These are phyloP conservation scores for Nematodospora valgi DNA, from an alignment of 805 yeast species.

Conservation along the genomic window DNA sequence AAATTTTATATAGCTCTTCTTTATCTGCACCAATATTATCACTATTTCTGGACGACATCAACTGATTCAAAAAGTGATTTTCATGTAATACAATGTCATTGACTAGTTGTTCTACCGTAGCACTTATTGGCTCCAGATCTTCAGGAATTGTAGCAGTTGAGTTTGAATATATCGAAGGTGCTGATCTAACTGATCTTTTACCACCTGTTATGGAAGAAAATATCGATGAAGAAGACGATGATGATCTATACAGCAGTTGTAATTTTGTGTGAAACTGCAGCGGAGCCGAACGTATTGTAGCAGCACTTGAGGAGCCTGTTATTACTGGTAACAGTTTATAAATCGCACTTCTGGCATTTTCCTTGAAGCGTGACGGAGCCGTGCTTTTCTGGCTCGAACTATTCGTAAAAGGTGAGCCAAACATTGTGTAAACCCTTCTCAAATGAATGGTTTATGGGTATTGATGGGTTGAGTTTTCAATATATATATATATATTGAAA, in stretches of 20 bases:
- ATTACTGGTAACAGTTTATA: conserved; percentile 35
- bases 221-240: conserved; percentile 25
- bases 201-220: conserved; percentile 24
- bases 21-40: conserved; percentile 15
- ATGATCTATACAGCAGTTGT: conserved; percentile 27
- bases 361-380: conserved; percentile 40
- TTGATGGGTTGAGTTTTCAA: too few species aligned
- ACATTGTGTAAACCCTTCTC: too few species aligned
- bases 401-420: conserved; percentile 27
- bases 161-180: conserved; percentile 40
- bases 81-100: conserved; percentile 41
- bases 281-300: conserved; percentile 41
- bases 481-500: too few species aligned
- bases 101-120: conserved; percentile 41
- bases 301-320: conserved; percentile 19
- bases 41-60: conserved; percentile 2
- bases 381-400: conserved; percentile 19
- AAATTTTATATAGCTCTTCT: conserved; percentile 32
- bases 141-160: conserved; percentile 45
- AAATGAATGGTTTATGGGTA: too few species aligned
- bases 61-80: conserved; percentile 19
- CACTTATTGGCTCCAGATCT: conserved; percentile 39
- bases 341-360: conserved; percentile 41
- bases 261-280: conserved; percentile 19
- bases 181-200: conserved; percentile 38